phyloP scores from a whole-genome alignment of 2,329 filamentous ascomycete genomes.

The Gaeumannomyces tritici region DNA sequence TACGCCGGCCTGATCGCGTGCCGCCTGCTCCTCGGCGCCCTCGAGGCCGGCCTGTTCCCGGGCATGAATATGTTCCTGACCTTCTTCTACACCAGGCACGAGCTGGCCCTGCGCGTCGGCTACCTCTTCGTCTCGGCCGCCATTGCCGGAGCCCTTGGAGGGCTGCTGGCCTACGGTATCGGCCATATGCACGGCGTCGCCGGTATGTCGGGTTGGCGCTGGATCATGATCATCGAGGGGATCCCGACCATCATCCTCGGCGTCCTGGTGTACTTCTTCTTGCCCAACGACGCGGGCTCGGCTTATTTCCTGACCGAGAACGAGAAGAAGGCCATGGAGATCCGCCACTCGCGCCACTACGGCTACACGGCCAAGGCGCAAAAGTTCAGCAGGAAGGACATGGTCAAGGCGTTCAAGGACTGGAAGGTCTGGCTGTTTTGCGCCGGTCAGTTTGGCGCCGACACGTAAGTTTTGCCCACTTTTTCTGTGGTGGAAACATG shows the following conservation, averaged over 20 bases:
- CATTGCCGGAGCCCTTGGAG: slow-evolving; percentile 62
- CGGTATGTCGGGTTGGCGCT: slow-evolving; percentile 57
- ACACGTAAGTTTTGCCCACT: slow-evolving; percentile 55
- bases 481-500: slow-evolving; percentile 24
- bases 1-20: slow-evolving; percentile 59
- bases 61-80: slow-evolving; percentile 62
- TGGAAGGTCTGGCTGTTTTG: slow-evolving; percentile 70
- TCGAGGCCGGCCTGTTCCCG: slow-evolving; percentile 63
- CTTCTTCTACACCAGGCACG: slow-evolving; percentile 65
- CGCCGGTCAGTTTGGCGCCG: slow-evolving; percentile 59
- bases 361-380: slow-evolving; percentile 36
- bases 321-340: slow-evolving; percentile 44
- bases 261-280: slow-evolving; percentile 41
- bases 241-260: slow-evolving; percentile 42
- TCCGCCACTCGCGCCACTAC: slow-evolving; percentile 27
- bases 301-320: slow-evolving; percentile 50
- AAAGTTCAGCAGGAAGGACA: slow-evolving; percentile 47
- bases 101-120: slow-evolving; percentile 62
- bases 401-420: slow-evolving; percentile 57
- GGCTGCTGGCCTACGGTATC: slow-evolving; percentile 64
- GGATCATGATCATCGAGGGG: slow-evolving; percentile 50
- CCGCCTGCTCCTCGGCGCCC: slow-evolving; percentile 56
- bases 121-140: slow-evolving; percentile 66
- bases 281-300: slow-evolving; percentile 51
- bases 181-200: slow-evolving; percentile 60